These are phyloP conservation scores for Daldinia grandis DNA, from an alignment of 495 filamentous ascomycete genomes.

Conservation along the genomic window DNA sequence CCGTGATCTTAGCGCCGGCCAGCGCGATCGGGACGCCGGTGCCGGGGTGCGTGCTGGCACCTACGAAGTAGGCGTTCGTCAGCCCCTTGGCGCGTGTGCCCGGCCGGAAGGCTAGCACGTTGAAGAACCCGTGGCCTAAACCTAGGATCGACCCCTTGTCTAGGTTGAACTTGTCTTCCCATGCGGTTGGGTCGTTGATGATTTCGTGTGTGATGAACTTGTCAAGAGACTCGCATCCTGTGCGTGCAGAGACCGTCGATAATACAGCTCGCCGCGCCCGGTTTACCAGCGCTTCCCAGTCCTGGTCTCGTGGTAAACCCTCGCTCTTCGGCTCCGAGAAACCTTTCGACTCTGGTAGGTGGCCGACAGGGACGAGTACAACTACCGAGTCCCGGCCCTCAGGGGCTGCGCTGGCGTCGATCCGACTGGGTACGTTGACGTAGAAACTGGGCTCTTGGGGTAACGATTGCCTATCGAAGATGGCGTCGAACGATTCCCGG, in stretches of 20 bases:
- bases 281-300: constrained; percentile 63
- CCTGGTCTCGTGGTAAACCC: constrained; percentile 54
- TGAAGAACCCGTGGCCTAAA: constrained; percentile 73
- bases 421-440: constrained; percentile 72
- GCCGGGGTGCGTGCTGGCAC: constrained; percentile 74
- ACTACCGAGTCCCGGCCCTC: constrained; percentile 67
- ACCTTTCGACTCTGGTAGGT: constrained; percentile 50
- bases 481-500: constrained; percentile 71
- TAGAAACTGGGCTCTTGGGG: constrained; percentile 74
- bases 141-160: constrained; percentile 75
- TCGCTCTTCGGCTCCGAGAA: constrained; percentile 34
- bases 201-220: constrained; percentile 63
- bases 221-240: constrained; percentile 54
- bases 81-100: constrained; percentile 61
- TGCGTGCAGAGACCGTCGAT: constrained; percentile 63
- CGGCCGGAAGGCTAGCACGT: constrained; percentile 72
- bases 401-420: constrained; percentile 72
- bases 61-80: constrained; percentile 68
- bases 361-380: constrained; percentile 73
- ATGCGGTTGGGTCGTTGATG: constrained; percentile 67
- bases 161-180: constrained; percentile 72
- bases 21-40: constrained; percentile 76
- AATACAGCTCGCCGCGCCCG: constrained; percentile 63
- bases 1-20: constrained; percentile 68
- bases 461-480: constrained; percentile 70